Evolutionary conservation across 2,329 filamentous ascomycete species (phyloP), one percentile per base, ranked within the genome.

Genomic region (Xylariaceae sp.): DNA sequence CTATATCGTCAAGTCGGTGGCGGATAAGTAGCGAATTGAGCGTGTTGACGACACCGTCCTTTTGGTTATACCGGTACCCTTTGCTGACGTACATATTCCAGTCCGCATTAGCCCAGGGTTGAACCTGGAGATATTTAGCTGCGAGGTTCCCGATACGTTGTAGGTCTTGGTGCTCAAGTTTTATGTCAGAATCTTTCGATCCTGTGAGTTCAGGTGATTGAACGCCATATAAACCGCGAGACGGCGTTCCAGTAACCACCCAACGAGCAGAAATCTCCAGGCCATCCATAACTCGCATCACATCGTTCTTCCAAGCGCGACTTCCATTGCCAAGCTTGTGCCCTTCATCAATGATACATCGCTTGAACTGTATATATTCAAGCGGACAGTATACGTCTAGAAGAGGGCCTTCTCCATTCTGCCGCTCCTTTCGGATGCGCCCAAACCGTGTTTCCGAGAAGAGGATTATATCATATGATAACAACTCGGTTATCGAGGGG

Each of bases 331-430:
- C 89, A 54, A 96, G 85, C 55, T 81, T 87, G 67, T 96, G 91
- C 0, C 92, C 92, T 75, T 96, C 92, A 60, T 97, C 92, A 16
- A 95, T 87, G 43, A 97, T 92, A 44, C 95, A 85, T 1, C 92
- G 80, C 63, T 96, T 86, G 79, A 92, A 96, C 62, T 89, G 90
- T 3, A 96, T 70, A 7, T 81, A 71, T 37, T 83, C 83, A 16
- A 96, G 70, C 0, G 87, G 81, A 1, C 84, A 88, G 9, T 78
- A 67, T 30, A 54, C 36, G 58, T 69, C 69, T 29, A 56, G 36
- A 47, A 57, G 2, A 59, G 64, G 29, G 56, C 63, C 6, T 59
- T 61, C 47, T 62, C 73, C 65, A 56, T 68, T 44, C 63, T 72
- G 52, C 59, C 79, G 67, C 58, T 79, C 59, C 79, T 77, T 54